Evolutionary conservation across 257 asterid species (phyloP).

Genomic region (Nicotiana noctiflora): DNA sequence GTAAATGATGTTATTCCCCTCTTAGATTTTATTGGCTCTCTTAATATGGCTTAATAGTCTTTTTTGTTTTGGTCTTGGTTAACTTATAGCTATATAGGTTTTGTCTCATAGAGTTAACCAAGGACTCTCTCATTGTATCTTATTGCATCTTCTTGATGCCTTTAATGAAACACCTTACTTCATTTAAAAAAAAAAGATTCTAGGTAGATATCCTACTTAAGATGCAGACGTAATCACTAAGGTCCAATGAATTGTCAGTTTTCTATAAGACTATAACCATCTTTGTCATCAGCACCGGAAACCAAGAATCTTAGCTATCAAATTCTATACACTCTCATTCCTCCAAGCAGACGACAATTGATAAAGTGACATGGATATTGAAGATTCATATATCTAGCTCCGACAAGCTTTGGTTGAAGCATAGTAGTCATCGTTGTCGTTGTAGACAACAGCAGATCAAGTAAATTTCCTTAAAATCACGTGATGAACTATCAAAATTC

Average conservation of each 20-base stretch:
- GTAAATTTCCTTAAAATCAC: not conserved
- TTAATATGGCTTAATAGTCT: too few relatives aligned
- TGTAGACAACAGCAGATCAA: not conserved
- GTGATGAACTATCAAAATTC: not conserved
- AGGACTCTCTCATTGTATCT: too few relatives aligned
- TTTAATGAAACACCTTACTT: too few relatives aligned
- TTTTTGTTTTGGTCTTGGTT: too few relatives aligned
- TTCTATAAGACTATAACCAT: not conserved
- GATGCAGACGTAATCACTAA: not conserved
- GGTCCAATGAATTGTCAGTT: not conserved
- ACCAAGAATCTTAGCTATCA: not conserved
- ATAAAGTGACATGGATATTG: not conserved
- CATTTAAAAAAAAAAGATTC: too few relatives aligned
- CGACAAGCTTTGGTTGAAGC: not conserved
- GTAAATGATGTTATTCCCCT: too few relatives aligned
- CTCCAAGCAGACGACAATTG: not conserved
- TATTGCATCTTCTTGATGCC: too few relatives aligned
- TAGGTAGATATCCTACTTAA: not conserved
- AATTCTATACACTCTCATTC: not conserved
- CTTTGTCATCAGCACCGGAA: not conserved
- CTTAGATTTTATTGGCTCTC: too few relatives aligned
- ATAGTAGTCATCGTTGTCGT: not conserved
- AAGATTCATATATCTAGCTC: not conserved
- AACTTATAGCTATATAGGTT: too few relatives aligned
- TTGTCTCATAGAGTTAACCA: too few relatives aligned